Base-by-base conservation (phyloP, 441 rosid species). In the Cnidoscolus chayamansa region DNA sequence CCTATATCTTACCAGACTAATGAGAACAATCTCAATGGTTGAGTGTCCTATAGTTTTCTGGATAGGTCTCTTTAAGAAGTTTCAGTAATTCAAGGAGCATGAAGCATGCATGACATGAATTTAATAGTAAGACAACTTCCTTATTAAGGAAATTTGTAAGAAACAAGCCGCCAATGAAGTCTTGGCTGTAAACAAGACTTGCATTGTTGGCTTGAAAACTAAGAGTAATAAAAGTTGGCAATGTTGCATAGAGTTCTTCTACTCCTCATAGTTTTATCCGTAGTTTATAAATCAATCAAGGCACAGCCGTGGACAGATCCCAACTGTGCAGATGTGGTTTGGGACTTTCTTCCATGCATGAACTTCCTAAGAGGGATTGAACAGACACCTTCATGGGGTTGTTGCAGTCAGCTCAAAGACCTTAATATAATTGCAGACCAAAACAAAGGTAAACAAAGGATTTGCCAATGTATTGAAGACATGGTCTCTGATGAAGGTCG, bases 261-360 rank as follows among this genome's bases (percentile, higher is more conserved):
- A 1, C 20, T 66, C 30, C 45, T 50, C 19, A 17, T 30, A 7
- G 70, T 32, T 50, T 51, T 32, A 15, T 0, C 40, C 15, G 25
- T 56, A 37, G n/a, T 12, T 25, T 40, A 10, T 10, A 45, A 67
- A 45, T 20, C 63, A 7, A 68, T 68, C 16, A 37, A 17, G 6
- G 51, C 17, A 11, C 32, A 68, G 51, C 3, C 63, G 55, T 68
- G 72, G 63, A 4, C 35, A 37, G 72, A 55, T 40, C 72, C 63
- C 12, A 55, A 68, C 12, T 68, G 72, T 55, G 17, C 51, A 40
- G 63, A 68, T 68, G 37, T 40, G 15, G 62, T 12, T 5, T 54
- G 35, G 72, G 72, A 37, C 19, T 55, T 66, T 30, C 47, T 66
- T 49, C 58, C 70, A 50, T 50, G 58, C 53, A 6, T 66, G 13